Evolutionary conservation across 768 basidiomycete species (phyloP).

Genomic region (Cantharellus anzutake): DNA sequence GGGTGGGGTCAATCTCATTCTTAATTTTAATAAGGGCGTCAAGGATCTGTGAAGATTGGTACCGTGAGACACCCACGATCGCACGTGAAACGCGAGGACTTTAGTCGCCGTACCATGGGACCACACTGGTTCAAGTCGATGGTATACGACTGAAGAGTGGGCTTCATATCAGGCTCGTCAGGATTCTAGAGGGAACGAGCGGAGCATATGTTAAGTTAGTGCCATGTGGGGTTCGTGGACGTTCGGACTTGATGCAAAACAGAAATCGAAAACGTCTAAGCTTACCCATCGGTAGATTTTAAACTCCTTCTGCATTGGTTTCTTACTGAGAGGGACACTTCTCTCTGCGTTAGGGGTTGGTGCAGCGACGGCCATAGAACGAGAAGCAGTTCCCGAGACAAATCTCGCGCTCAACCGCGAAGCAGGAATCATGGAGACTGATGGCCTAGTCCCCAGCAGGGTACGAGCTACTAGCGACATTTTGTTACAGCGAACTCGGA

Average conservation of each 20-base stretch:
- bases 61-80: slow-evolving; percentile 1
- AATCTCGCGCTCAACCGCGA: not conserved
- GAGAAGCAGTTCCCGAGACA: not conserved
- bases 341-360: not conserved
- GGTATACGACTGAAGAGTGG: slow-evolving; percentile 73
- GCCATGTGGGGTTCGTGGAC: not conserved
- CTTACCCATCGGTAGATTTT: slow-evolving; percentile 97
- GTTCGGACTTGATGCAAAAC: not conserved
- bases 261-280: slow-evolving; percentile 6
- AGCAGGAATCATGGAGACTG: too few relatives aligned
- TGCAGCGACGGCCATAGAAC: not conserved
- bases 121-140: slow-evolving; percentile 90
- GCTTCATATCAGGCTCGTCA: slow-evolving; percentile 83
- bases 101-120: slow-evolving; percentile 47
- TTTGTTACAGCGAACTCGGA: too few relatives aligned
- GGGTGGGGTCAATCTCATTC: slow-evolving; percentile 91
- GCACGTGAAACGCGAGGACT: slow-evolving; percentile 12
- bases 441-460: too few relatives aligned
- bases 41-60: slow-evolving; percentile 31
- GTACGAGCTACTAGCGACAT: too few relatives aligned
- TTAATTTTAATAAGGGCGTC: slow-evolving; percentile 98
- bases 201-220: not conserved
- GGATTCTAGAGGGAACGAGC: slow-evolving; percentile 43
- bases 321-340: not conserved
- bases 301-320: slow-evolving; percentile 71